Base-by-base conservation (phyloP, 495 filamentous ascomycete genomes). In the Peziza echinospora region DNA sequence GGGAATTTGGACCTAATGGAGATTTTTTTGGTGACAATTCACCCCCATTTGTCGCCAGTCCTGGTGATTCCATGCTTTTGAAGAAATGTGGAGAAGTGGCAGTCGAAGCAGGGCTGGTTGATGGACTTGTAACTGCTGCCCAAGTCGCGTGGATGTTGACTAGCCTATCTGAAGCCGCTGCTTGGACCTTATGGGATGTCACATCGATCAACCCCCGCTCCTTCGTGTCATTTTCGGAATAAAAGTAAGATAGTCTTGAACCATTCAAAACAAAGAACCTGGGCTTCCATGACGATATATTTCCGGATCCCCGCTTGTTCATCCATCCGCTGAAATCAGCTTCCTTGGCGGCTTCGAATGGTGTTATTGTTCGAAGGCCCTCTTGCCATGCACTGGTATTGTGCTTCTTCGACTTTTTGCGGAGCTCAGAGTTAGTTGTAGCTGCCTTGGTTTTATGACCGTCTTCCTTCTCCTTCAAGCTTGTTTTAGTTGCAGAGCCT, bases 251-350 rank as follows among this genome's bases (percentile, higher is more conserved):
- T 19, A 99, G 71, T 11, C 91, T 76, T 50, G 84, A 73, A 40
- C 91, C 91, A 46, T 84, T 82, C 25, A 99, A 69, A 19, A 96
- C 80, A 56, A 99, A 99, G 25, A 96, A 72, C 7, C 91, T 77
- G 34, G 82, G 76, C 58, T 96, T 96, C 91, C 91, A 99, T 1
- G 84, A 93, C 2, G 83, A 80, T 80, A 94, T 91, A 43, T 94
- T 66, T 51, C 89, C 89, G 2, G 83, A 84, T 42, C 83, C 92
- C 56, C 85, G 78, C 71, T 99, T 99, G 68, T 93, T 96, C 91
- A 99, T 99, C 91, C 91, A 99, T 21, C 91, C 91, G 52, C 77
- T 84, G 56, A 86, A 99, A 55, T 99, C 89, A 41, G 84, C 87
- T 46, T 75, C 77, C 45, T 71, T 65, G 63, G 93, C 86, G 49